Evolutionary conservation across 345 rosid species (phyloP).

Genomic region (Corymbia maculata): DNA sequence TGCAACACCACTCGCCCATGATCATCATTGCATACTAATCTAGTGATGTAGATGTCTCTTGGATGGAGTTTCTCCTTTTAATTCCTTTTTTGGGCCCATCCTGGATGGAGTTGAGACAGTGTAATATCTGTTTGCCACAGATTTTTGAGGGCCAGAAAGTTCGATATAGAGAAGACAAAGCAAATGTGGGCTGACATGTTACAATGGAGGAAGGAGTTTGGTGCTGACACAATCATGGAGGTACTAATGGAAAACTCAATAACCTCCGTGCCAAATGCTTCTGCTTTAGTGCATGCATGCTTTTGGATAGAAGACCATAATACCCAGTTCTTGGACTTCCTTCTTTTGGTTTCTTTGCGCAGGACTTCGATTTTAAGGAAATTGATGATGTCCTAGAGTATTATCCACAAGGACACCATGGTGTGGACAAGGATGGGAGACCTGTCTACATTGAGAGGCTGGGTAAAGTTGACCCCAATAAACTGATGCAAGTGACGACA

Average conservation of each 20-base stretch:
- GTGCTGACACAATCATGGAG: constrained; percentile 70
- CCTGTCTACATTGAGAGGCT: constrained; percentile 76
- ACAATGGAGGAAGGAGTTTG: constrained; percentile 74
- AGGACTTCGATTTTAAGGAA: constrained; percentile 84
- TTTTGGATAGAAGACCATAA: background rate
- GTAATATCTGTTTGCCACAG: constrained; percentile 14
- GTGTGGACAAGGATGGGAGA: constrained; percentile 86
- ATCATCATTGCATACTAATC: background rate
- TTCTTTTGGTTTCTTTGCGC: background rate
- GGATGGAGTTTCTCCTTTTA: background rate
- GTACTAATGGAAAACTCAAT: constrained; percentile 5
- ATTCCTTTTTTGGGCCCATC: background rate
- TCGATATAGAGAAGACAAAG: constrained; percentile 73
- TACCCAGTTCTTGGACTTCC: background rate
- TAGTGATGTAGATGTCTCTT: background rate
- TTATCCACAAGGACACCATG: constrained; percentile 93
- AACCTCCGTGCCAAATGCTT: background rate
- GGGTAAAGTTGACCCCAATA: constrained; percentile 73
- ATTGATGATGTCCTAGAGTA: constrained; percentile 55
- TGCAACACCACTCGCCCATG: background rate
- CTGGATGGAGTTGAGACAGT: background rate
- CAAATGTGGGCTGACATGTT: constrained; percentile 92
- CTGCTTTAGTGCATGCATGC: background rate
- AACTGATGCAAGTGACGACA: constrained; percentile 78
- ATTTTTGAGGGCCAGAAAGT: constrained; percentile 83